Conservation (phyloP, 2,329 filamentous ascomycete genomes). For the Ophioceras dolichostomum region DNA sequence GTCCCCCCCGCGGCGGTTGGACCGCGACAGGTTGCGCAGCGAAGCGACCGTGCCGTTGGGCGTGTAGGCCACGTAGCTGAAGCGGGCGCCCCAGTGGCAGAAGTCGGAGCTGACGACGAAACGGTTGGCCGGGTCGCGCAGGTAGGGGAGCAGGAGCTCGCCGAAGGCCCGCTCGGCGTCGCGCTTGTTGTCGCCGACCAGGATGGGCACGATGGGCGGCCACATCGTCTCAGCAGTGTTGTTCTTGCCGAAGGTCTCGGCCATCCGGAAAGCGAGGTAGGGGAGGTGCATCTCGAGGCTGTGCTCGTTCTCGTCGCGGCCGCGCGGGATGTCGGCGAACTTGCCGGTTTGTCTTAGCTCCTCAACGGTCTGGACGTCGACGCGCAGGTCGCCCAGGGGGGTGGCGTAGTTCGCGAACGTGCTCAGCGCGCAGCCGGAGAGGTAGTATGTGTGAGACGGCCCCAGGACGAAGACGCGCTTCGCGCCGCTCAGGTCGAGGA, state of each 20-base stretch:
- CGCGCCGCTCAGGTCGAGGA: slow-evolving; percentile 66
- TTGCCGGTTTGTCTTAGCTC: slow-evolving; percentile 36
- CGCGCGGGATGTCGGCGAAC: slow-evolving; percentile 51
- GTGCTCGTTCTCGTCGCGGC: slow-evolving; percentile 71
- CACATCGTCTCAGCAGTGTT: slow-evolving; percentile 29
- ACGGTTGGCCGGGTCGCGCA: slow-evolving; percentile 61
- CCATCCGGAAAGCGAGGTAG: slow-evolving; percentile 71
- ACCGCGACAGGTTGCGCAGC: slow-evolving; percentile 23
- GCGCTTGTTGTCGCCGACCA: slow-evolving; percentile 64
- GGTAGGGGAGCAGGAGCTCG: slow-evolving; percentile 60
- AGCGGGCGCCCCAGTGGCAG: slow-evolving; percentile 85
- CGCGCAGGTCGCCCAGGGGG: slow-evolving; percentile 55
- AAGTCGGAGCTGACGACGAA: slow-evolving; percentile 94
- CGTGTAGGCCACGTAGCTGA: slow-evolving; percentile 73
- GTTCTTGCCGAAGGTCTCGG: slow-evolving; percentile 29
- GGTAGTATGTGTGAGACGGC: slow-evolving; percentile 79
- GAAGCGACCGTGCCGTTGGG: slow-evolving; percentile 26
- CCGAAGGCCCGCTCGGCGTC: slow-evolving; percentile 58
- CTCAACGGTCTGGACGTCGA: slow-evolving; percentile 47
- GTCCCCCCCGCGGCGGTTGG: slow-evolving; percentile 14
- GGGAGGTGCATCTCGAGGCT: slow-evolving; percentile 95
- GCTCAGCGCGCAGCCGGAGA: slow-evolving; percentile 66
- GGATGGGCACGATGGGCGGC: slow-evolving; percentile 70
- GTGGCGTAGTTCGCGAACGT: slow-evolving; percentile 60
- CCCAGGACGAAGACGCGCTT: slow-evolving; percentile 89